Evolutionary conservation across 1,139 yeast genomes (phyloP).

Genomic region (Yamadazyma oceani): DNA sequence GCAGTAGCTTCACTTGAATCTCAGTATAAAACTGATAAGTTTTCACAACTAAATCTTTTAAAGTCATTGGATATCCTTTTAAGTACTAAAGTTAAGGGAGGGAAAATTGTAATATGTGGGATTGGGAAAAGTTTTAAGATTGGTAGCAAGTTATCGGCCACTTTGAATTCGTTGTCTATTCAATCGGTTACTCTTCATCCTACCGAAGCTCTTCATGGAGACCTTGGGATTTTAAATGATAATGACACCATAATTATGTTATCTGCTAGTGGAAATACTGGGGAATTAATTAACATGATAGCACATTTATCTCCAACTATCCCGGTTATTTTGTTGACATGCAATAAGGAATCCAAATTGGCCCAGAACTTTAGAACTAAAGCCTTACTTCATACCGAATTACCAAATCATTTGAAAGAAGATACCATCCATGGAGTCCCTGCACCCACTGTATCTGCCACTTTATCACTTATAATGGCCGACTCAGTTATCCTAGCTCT

Average conservation of each 20-base stretch:
- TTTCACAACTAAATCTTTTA: conserved; percentile 51
- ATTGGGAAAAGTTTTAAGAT: conserved; percentile 85
- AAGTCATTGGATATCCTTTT: conserved; percentile 53
- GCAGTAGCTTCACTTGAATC: conserved; percentile 31
- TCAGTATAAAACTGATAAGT: conserved; percentile 35
- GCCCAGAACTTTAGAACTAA: conserved; percentile 45
- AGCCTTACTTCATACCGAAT: conserved; percentile 60
- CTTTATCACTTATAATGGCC: conserved; percentile 71
- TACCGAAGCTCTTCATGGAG: conserved; percentile 89
- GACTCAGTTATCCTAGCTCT: conserved; percentile 78
- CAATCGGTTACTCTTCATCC: conserved; percentile 74
- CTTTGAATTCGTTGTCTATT: conserved; percentile 75
- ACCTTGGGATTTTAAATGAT: conserved; percentile 67
- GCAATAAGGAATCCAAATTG: conserved; percentile 50
- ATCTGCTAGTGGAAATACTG: conserved; percentile 82
- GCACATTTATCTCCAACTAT: conserved; percentile 56
- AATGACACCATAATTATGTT: conserved; percentile 66
- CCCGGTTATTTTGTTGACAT: conserved; percentile 65
- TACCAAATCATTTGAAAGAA: conserved; percentile 61
- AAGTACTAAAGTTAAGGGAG: conserved; percentile 46
- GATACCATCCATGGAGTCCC: conserved; percentile 73
- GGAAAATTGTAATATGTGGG: conserved; percentile 75
- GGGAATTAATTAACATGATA: conserved; percentile 62
- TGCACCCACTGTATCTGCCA: conserved; percentile 87
- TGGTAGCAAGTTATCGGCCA: conserved; percentile 76